Base-by-base conservation (phyloP, 2,329 filamentous ascomycete species). In the Aspergillus novofumigatus region DNA sequence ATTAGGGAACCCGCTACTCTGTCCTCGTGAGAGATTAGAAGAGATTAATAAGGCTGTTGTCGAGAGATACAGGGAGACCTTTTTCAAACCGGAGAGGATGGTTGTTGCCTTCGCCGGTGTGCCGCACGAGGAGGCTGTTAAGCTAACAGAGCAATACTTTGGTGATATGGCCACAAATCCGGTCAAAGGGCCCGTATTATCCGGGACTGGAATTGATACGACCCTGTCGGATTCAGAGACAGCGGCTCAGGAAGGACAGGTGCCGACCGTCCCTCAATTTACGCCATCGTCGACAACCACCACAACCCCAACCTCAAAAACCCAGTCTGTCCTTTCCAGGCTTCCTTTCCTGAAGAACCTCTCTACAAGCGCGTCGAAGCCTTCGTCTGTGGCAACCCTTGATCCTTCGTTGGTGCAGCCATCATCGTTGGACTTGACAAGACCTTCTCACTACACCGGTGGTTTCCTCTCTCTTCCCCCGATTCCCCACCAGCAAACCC, bases 31-130 rank as follows among this genome's bases (percentile, higher is more conserved):
- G 67, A 82, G 92, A 52, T 78, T 99, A 56, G 80, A 78, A 0
- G 78, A 83, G 64, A 99, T 99, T 67, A 82, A 92, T 70, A 84
- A 84, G 64, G 77, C 81, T 28, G 87, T 89, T 7, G 86, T 97
- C 53, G 80, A 89, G 67, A 84, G 86, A 59, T 99, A 99, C 72
- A 80, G 93, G 42, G 83, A 88, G 53, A 79, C 87, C 1, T 97
- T 97, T 69, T 97, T 92, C 78, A 84, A 85, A 52, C 94, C 94
- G 0, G 92, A 97, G 71, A 81, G 91, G 58, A 95, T 96, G 69
- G 94, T 99, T 0, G 86, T 99, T 50, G 94, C 94, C 0, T 97
- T 97, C 78, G 94, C 93, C 2, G 94, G 94, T 32, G 90, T 97
- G 8, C 82, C 90, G 57, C 94, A 99, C 72, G 76, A 80, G 6